Base-by-base conservation (phyloP, 2,329 filamentous ascomycete species). In the Truncatella angustata region DNA sequence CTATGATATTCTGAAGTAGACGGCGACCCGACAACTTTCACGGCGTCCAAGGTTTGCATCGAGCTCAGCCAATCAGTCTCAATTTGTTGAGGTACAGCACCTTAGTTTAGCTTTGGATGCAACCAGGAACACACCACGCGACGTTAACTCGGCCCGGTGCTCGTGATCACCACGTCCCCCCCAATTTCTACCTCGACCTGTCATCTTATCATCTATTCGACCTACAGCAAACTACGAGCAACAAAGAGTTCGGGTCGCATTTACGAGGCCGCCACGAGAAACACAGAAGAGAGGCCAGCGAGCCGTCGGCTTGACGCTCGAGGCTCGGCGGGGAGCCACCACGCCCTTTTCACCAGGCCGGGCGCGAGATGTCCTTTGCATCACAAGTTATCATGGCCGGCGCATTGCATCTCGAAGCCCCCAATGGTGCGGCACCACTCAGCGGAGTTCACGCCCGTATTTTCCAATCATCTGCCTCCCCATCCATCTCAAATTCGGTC, bases 401-500 rank as follows among this genome's bases (percentile, higher is more conserved):
- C 48, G 60, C 63, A 23, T 69, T 68, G 51, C 61, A 64, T 35
- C 60, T 74, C 50, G 68, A 70, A 51, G 46, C 60, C 11, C 57
- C 61, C 14, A 60, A 57, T 36, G 55, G 56, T 18, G 59, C 58
- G 14, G 35, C 56, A 28, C 54, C 66, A 12, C 56, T 64, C 6
- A 56, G 63, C n/a, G 65, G 65, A 42, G 67, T 69, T 30, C 73
- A 77, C 56, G 70, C 75, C 5, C 73, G 74, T 48, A 66, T 79
- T 28, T 78, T 78, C 55, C 73, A 73, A 52, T 74, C 75, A 10
- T 75, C 76, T 6, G 61, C 66, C 18, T 75, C 76, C 6, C 70
- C 74, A 3, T 68, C 69, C 23, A 62, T 63, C 24, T 64, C 65
- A 45, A 70, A 66, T 58, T 70, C 73, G 9, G 63, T 61, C 49